Conservation (phyloP, 305 asterid genomes). For the Rubia peregrina region DNA sequence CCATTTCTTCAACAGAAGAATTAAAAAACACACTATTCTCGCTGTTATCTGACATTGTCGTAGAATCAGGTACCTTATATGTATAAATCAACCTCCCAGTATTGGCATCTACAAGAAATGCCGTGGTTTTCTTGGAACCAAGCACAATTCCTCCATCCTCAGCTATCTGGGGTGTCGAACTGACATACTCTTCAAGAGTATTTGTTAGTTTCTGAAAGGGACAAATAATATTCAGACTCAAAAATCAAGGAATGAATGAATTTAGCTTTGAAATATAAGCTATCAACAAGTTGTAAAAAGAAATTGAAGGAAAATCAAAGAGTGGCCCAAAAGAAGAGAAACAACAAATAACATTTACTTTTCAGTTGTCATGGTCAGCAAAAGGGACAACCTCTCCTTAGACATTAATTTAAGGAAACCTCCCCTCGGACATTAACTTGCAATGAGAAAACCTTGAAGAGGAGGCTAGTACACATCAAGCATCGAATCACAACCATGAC, state of each 20-base stretch:
- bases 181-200: slow-evolving; percentile 71
- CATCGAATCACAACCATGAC: background rate
- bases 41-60: slow-evolving; percentile 23
- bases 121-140: slow-evolving; percentile 73
- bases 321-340: background rate
- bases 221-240: slow-evolving; percentile 5
- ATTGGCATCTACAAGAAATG: slow-evolving; percentile 64
- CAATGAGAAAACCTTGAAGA: slow-evolving; percentile 1
- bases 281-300: background rate
- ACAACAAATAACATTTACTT: background rate
- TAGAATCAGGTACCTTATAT: slow-evolving; percentile 42
- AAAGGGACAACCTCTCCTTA: background rate
- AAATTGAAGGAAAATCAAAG: background rate
- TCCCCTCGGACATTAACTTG: background rate
- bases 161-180: slow-evolving; percentile 87
- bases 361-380: background rate
- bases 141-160: slow-evolving; percentile 90
- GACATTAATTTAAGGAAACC: background rate
- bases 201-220: slow-evolving; percentile 64
- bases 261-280: background rate
- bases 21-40: slow-evolving; percentile 29
- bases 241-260: slow-evolving; percentile 8
- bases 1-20: slow-evolving; percentile 35
- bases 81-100: slow-evolving; percentile 61
- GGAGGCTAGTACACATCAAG: background rate